Conservation (phyloP, 2,329 filamentous ascomycete species). For the Fusarium sp. region DNA sequence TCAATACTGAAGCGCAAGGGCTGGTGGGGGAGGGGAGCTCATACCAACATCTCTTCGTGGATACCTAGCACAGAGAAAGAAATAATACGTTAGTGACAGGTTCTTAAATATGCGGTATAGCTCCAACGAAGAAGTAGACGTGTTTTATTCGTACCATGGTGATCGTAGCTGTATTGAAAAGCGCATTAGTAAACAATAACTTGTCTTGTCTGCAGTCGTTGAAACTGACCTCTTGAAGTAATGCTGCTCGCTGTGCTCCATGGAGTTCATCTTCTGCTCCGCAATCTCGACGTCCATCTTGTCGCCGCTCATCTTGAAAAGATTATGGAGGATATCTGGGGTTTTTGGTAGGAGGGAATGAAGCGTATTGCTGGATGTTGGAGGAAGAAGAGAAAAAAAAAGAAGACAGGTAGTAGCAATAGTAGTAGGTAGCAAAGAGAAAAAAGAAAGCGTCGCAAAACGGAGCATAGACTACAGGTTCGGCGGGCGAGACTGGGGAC, state of each 20-base stretch:
- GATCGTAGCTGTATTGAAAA: slow-evolving; percentile 81
- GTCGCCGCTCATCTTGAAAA: slow-evolving; percentile 60
- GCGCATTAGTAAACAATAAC: slow-evolving; percentile 53
- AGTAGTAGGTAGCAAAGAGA: not conserved
- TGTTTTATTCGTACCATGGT: slow-evolving; percentile 78
- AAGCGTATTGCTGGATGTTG: slow-evolving; percentile 7
- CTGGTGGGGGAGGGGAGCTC: slow-evolving; percentile 56
- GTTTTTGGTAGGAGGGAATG: slow-evolving; percentile 5
- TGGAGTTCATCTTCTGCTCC: slow-evolving; percentile 74
- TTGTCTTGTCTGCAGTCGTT: slow-evolving; percentile 7
- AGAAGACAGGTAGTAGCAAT: not conserved
- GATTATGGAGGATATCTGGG: slow-evolving; percentile 9
- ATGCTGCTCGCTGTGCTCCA: slow-evolving; percentile 97
- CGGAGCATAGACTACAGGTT: slow-evolving; percentile 21
- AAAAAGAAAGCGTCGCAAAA: slow-evolving; percentile 39
- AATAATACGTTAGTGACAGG: slow-evolving; percentile 46
- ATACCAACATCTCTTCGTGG: slow-evolving; percentile 97
- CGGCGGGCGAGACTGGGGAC: slow-evolving; percentile 32
- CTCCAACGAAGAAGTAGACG: slow-evolving; percentile 48
- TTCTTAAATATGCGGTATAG: slow-evolving; percentile 10
- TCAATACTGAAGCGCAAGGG: slow-evolving; percentile 24
- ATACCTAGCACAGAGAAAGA: slow-evolving; percentile 73
- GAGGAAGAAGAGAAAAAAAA: slow-evolving; percentile 20
- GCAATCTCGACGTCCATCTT: slow-evolving; percentile 72
- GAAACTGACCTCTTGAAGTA: slow-evolving; percentile 92